Base-by-base conservation (phyloP, 192 early-diverging fungal species). In the Coemansia sp. region DNA sequence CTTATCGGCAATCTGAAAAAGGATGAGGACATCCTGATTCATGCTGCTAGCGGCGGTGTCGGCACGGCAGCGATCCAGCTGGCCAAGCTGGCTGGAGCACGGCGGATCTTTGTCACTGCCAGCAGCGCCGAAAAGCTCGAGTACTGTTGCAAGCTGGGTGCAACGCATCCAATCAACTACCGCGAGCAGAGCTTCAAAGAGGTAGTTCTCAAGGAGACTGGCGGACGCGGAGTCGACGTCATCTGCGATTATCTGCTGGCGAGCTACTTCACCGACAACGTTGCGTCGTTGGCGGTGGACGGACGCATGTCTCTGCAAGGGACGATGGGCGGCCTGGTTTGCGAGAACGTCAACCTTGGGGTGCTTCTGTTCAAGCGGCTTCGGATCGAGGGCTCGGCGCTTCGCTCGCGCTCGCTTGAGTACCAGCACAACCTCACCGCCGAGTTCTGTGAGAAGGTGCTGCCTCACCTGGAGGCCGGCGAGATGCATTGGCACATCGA, bases 21-120 rank as follows among this genome's bases (percentile, higher is more conserved):
- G 27, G 83, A 86, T 50, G 84, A 92, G 33, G 82, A 85, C 60
- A 79, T 92, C 4, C 63, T 94, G 61, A 88, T 92, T 36, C 92
- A 94, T 72, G 92, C 91, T 6, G 92, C 87, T 2, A 89, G 89
- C 0, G 83, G 82, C 23, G 88, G 89, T 47, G 92, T 94, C 4
- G 89, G 89, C 9, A 82, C 85, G 4, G 88, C 87, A 7, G 89
- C 89, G 15, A 91, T 94, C 66, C 92, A 94, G 68, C 74, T 94
- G 11, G 92, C 92, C 34, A 88, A 85, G 57, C 48, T 66, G 37
- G 63, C 70, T n/a, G 82, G 82, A 5, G 86, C 86, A 68, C 70
- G 68, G 1, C 76, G 72, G 31, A 83, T 94, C 58, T 87, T 92
- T 66, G 87, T 80, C 8, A 94, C 92, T 3, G 88, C 82, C 30